These are phyloP conservation scores for Metschnikowia lochheadii DNA, from an alignment of 805 yeast genomes.

Conservation along the genomic window DNA sequence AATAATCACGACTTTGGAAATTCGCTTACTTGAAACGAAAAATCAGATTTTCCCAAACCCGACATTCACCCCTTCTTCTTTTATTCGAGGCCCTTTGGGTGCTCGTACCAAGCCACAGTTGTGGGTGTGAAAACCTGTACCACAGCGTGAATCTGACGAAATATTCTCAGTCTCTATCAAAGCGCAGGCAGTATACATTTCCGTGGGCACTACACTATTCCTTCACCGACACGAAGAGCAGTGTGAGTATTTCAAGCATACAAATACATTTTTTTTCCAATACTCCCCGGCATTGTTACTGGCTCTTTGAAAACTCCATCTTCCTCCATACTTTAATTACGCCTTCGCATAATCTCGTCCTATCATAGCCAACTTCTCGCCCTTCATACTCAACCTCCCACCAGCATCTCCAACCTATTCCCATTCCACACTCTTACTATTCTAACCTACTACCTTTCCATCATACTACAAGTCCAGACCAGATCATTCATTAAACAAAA, in stretches of 20 bases:
- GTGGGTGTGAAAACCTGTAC: not conserved
- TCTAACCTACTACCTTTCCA: not conserved
- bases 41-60: not conserved
- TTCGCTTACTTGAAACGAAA: not conserved
- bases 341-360: not conserved
- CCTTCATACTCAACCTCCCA: too few relatives aligned
- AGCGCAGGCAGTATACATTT: not conserved
- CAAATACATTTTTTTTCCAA: not conserved
- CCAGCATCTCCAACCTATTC: too few relatives aligned
- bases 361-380: too few relatives aligned
- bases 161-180: constrained; percentile 2
- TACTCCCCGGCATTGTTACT: not conserved
- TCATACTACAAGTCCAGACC: not conserved
- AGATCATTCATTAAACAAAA: not conserved
- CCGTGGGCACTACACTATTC: not conserved
- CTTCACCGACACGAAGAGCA: not conserved
- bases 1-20: not conserved
- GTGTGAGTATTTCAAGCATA: not conserved
- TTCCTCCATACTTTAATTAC: not conserved
- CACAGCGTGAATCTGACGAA: not conserved
- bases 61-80: not conserved
- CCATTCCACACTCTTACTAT: too few relatives aligned
- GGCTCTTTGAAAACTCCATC: not conserved
- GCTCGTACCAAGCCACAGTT: not conserved
- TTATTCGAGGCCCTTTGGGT: not conserved